Evolutionary conservation across 176 grass and related monocot species (phyloP).

Genomic region (Oryza meyeriana): DNA sequence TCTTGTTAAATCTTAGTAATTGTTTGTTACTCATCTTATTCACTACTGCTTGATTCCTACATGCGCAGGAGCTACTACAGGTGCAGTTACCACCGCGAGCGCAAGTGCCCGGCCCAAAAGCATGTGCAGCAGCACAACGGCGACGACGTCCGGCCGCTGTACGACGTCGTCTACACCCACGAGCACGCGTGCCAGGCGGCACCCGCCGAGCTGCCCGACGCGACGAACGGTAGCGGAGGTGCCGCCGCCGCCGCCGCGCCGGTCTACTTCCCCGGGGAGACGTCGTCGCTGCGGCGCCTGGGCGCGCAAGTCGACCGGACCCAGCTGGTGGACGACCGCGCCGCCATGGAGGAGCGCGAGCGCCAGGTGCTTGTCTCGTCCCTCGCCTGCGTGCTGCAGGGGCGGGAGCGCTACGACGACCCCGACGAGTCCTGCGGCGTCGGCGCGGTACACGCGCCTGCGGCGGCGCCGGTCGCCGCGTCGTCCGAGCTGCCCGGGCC

Average conservation of each 20-base stretch:
- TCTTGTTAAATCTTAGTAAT: neutral
- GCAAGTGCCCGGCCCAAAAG: slow-evolving; percentile 57
- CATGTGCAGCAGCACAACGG: slow-evolving; percentile 51
- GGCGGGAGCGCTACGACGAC: neutral
- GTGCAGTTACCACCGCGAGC: slow-evolving; percentile 50
- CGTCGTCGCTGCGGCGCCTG: neutral
- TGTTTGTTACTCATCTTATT: neutral
- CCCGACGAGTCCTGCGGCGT: neutral
- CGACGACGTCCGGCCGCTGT: slow-evolving; percentile 29
- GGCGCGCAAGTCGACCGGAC: neutral
- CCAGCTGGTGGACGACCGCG: neutral
- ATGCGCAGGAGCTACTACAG: slow-evolving; percentile 62
- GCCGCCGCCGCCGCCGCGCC: neutral
- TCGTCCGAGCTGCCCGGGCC: neutral
- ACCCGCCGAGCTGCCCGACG: neutral
- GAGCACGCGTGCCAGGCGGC: slow-evolving; percentile 51
- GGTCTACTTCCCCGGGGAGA: neutral
- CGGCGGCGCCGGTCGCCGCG: neutral
- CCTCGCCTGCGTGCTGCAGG: slow-evolving; percentile 40
- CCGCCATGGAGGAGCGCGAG: slow-evolving; percentile 37
- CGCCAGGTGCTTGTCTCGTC: slow-evolving; percentile 41
- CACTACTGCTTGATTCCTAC: neutral
- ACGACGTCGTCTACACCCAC: slow-evolving; percentile 44
- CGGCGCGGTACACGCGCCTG: neutral
- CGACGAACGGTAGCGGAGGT: neutral